Evolutionary conservation across 306 rosid genomes (phyloP).

Genomic region (Cyamopsis tetragonoloba): DNA sequence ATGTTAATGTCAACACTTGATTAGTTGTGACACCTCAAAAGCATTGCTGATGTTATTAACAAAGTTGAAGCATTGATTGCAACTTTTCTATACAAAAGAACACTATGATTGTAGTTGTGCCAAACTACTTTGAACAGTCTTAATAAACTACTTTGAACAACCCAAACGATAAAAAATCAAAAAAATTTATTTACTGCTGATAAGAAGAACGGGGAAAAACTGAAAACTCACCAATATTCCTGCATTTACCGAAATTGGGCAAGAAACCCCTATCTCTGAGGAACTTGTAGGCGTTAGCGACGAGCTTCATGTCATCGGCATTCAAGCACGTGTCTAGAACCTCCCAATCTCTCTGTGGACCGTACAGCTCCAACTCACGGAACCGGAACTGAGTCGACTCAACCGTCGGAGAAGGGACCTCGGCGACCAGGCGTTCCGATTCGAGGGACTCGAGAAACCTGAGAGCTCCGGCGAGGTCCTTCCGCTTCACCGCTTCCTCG

Average conservation of each 20-base stretch:
- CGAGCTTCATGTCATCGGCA: slow-evolving; percentile 97
- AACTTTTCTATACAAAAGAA: not conserved
- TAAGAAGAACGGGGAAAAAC: not conserved
- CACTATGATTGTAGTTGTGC: too few species aligned
- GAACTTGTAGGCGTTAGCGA: slow-evolving; percentile 70
- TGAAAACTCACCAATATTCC: slow-evolving; percentile 64
- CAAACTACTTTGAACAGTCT: too few species aligned
- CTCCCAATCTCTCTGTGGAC: slow-evolving; percentile 89
- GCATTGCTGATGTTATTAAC: too few species aligned
- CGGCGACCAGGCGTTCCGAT: slow-evolving; percentile 26
- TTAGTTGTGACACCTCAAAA: too few species aligned
- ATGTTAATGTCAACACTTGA: too few species aligned
- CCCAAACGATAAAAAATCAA: not conserved
- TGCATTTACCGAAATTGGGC: slow-evolving; percentile 84
- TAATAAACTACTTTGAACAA: not conserved
- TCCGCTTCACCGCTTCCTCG: slow-evolving; percentile 93
- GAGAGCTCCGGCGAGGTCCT: slow-evolving; percentile 86
- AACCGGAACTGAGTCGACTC: slow-evolving; percentile 46
- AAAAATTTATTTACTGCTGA: not conserved
- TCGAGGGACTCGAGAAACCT: slow-evolving; percentile 59
- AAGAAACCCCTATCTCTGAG: slow-evolving; percentile 75
- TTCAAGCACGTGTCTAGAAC: slow-evolving; percentile 85
- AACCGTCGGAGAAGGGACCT: slow-evolving; percentile 10
- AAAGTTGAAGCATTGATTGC: not conserved
- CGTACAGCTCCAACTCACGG: slow-evolving; percentile 48